Base-by-base conservation (phyloP, 768 basidiomycete genomes). In the Boletus vinaceobasis region DNA sequence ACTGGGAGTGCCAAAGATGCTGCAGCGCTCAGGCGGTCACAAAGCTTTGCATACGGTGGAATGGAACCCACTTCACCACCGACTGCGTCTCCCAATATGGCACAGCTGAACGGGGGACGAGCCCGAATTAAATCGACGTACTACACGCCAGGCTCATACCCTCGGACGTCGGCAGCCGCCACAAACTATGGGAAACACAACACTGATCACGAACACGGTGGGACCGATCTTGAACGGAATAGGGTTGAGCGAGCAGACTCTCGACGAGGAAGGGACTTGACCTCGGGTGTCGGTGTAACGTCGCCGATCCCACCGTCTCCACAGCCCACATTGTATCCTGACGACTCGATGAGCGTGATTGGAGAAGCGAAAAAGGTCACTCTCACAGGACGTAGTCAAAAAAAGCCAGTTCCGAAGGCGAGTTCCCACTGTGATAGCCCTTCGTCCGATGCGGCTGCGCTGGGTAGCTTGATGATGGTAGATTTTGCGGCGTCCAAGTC, bases 81-180 rank as follows among this genome's bases (percentile, higher is more conserved):
- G 52, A 69, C 52, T 43, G 58, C 40, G 54, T 61, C 60, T 68
- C 64, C 40, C 1, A 62, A 64, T 46, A 52, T 54, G 38, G 57
- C 40, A 3, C 61, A 62, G 29, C 67, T 66, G 47, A 71, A 62
- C 45, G 81, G 79, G 52, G 83, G 87, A 37, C 82, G 87, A 36
- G 80, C 79, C 44, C 80, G 80, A 35, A 84, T 88, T 59, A 86
- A 87, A 66, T 87, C 86, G 9, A 78, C 85, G 7, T 86, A 89
- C 62, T 83, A 81, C 54, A 77, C 80, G 9, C 75, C 79, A 5
- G 76, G 81, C 7, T 68, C 75, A 37, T 79, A 82, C 69, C 77
- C 79, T 63, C 83, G 83, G 39, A 73, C 75, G 27, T 86, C 85
- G 14, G 72, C 74, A 19, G 69, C 77, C 40, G 73, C 76, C 23